Conservation (phyloP, 129 eudicot genomes). For the Flaveria linearis region DNA sequence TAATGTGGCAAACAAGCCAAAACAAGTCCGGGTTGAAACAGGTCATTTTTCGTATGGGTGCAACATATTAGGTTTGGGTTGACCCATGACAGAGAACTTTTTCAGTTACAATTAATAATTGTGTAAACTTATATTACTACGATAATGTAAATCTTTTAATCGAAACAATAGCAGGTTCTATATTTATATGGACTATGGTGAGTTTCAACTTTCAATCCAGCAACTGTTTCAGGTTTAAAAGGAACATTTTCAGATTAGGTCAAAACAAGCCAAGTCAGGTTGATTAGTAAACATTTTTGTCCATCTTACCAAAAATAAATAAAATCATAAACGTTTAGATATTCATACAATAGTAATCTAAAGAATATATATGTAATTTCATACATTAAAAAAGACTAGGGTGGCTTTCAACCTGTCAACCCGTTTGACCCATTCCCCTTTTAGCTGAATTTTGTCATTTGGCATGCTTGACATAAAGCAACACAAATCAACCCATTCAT, state of each 20-base stretch:
- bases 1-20: neutral
- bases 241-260: neutral
- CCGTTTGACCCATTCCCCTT: neutral
- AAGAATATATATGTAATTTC: neutral
- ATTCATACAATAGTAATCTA: neutral
- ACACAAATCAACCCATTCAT: constrained; percentile 1
- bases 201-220: neutral
- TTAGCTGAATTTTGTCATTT: neutral
- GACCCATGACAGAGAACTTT: neutral
- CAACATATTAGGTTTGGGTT: neutral
- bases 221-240: neutral
- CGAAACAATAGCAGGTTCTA: neutral
- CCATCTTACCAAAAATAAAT: too few relatives aligned
- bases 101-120: neutral
- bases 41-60: neutral
- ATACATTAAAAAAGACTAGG: neutral
- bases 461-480: neutral
- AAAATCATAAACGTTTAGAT: neutral
- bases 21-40: neutral
- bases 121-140: neutral
- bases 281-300: too few relatives aligned
- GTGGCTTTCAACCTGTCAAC: neutral
- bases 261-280: too few relatives aligned
- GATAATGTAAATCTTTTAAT: neutral
- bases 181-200: neutral